Conservation (phyloP, 768 basidiomycete genomes). For the Agaricus bisporus region DNA sequence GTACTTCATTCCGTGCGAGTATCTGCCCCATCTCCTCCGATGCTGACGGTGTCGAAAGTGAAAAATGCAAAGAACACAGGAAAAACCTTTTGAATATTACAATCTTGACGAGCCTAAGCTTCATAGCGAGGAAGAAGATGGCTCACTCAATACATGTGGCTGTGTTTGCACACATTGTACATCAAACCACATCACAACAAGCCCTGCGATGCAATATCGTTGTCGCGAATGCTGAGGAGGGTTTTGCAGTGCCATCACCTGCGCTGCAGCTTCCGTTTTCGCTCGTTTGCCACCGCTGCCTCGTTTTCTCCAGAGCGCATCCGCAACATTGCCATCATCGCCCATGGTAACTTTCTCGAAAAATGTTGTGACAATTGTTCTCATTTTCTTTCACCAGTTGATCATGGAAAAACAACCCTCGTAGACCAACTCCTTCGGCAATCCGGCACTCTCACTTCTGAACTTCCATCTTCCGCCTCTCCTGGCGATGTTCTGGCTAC, state of each 20-base stretch:
- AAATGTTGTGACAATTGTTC: too few relatives aligned
- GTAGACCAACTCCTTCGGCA: constrained; percentile 47
- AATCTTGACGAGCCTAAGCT: too few relatives aligned
- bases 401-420: constrained; percentile 48
- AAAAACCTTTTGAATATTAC: too few relatives aligned
- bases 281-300: constrained; percentile 2
- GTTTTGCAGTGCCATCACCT: constrained; percentile 4
- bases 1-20: too few relatives aligned
- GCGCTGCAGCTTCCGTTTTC: background rate
- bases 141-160: too few relatives aligned
- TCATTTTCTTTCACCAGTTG: constrained; percentile 25
- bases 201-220: too few relatives aligned
- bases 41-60: too few relatives aligned
- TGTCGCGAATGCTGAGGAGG: background rate
- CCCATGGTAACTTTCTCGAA: constrained; percentile 32
- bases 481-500: constrained; percentile 31
- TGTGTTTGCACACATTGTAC: too few relatives aligned
- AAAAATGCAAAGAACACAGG: too few relatives aligned
- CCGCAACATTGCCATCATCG: constrained; percentile 45
- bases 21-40: too few relatives aligned
- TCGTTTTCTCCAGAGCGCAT: constrained; percentile 26
- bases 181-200: too few relatives aligned
- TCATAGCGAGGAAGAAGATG: too few relatives aligned
- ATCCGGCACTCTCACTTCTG: constrained; percentile 36
- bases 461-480: constrained; percentile 17